Base-by-base conservation (phyloP, 495 filamentous ascomycete genomes). In the Xylaria acuta region DNA sequence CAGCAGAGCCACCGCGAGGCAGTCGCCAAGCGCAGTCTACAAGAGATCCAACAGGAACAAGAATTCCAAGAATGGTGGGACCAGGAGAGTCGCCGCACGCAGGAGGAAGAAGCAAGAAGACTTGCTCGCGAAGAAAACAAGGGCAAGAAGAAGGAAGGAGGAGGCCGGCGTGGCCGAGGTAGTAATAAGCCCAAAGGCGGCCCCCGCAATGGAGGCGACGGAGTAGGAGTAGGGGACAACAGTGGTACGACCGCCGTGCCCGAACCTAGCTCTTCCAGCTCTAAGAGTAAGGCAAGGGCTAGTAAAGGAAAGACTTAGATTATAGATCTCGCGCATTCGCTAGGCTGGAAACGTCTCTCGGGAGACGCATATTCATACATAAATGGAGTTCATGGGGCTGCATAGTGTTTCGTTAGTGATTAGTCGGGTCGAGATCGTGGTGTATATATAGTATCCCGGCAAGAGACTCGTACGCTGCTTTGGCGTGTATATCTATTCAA, bases 11-110 rank as follows among this genome's bases (percentile, higher is more conserved):
- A 96, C 72, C 90, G 88, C 51, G 94, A 97, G 80, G 93, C 93
- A n/a, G 89, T 86, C 0, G 92, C 92, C 2, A 97, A 97, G 79
- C 87, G 95, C 53, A 94, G 91, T 71, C 80, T 99, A 51, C 88
- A 95, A 76, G 96, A 98, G 51, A 99, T 99, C 73, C 97, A 99
- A 77, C 88, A 92, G 64, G 96, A 99, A 79, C 96, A 99, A 79
- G 93, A 94, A 43, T 99, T 99, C 81, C 93, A 97, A 79, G 91
- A 95, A 77, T 99, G 97, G 96, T 99, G 96, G 96, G 95, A 98
- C 73, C 88, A 91, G 69, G 96, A 99, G 79, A 94, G 92, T 78
- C 87, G 88, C 74, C 87, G 92, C 60, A 83, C 84, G 70, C 86
- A 88, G 68, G 90, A 90, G 59, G 86, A 93, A 49, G 90, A 92